Evolutionary conservation across 164 flowering plant genomes (phyloP).

Genomic region (Chimonanthus salicifolius): DNA sequence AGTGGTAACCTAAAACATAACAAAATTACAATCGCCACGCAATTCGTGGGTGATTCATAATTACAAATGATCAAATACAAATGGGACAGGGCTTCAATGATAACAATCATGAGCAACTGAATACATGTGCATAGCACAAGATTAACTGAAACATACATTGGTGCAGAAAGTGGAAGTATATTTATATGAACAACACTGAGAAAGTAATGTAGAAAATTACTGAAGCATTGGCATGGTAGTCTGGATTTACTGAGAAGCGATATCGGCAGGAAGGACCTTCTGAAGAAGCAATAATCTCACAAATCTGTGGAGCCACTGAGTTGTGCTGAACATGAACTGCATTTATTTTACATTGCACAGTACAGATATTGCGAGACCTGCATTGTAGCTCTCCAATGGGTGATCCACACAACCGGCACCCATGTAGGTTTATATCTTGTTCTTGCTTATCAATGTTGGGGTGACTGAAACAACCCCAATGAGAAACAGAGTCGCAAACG

Average conservation of each 20-base stretch:
- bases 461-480: constrained; percentile 74
- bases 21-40: too few species aligned
- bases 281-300: background rate
- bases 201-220: too few species aligned
- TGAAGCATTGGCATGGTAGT: too few species aligned
- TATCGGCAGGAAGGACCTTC: too few species aligned
- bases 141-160: background rate
- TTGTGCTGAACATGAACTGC: background rate
- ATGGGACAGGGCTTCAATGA: too few species aligned
- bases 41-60: too few species aligned
- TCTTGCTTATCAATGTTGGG: constrained; percentile 74
- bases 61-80: too few species aligned
- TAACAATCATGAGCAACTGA: background rate
- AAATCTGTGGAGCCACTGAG: background rate
- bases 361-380: background rate
- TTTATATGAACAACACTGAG: too few species aligned
- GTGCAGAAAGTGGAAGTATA: background rate
- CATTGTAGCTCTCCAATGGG: background rate
- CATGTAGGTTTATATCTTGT: constrained; percentile 15
- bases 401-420: background rate
- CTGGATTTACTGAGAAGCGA: too few species aligned
- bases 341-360: background rate
- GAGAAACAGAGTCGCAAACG: constrained; percentile 77
- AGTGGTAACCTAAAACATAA: too few species aligned
- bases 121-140: too few species aligned